Evolutionary conservation across 2,329 filamentous ascomycete species (phyloP).

Genomic region (Rhynchosporium agropyri): DNA sequence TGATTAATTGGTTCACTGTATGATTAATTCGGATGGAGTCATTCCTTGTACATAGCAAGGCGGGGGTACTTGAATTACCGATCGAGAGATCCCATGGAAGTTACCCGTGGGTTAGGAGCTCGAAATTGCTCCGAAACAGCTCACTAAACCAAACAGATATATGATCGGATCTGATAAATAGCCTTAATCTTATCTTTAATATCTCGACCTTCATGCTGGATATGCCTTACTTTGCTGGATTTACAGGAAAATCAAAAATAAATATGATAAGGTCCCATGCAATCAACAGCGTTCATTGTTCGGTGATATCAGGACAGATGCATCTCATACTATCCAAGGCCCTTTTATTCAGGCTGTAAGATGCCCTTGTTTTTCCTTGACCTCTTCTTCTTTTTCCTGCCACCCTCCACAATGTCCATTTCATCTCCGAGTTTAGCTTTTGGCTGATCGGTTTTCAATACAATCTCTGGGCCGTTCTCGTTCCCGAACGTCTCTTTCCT

Average conservation of each 20-base stretch:
- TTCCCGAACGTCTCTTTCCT: slow-evolving; percentile 64
- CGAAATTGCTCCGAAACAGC: not conserved
- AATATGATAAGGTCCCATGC: no score
- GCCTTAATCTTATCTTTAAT: no score
- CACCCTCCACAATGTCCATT: slow-evolving; percentile 44
- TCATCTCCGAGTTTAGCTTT: slow-evolving; percentile 34
- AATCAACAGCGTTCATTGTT: no score
- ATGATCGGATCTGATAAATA: not conserved
- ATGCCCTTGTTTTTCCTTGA: slow-evolving; percentile 46
- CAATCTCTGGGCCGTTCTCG: slow-evolving; percentile 46
- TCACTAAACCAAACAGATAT: not conserved
- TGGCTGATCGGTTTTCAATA: slow-evolving; percentile 33
- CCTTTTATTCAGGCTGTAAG: not conserved
- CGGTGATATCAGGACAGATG: no score
- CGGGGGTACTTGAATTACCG: not conserved
- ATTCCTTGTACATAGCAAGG: not conserved
- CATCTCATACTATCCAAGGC: not conserved
- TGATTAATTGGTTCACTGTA: not conserved
- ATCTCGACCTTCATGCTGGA: no score
- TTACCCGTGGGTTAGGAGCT: not conserved
- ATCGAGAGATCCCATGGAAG: not conserved
- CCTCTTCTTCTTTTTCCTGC: slow-evolving; percentile 55
- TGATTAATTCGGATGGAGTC: not conserved
- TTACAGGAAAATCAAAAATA: no score
- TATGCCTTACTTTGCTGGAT: no score